Evolutionary conservation across 192 early-diverging fungal genomes (phyloP).

Genomic region (Backusella tuberculispora): DNA sequence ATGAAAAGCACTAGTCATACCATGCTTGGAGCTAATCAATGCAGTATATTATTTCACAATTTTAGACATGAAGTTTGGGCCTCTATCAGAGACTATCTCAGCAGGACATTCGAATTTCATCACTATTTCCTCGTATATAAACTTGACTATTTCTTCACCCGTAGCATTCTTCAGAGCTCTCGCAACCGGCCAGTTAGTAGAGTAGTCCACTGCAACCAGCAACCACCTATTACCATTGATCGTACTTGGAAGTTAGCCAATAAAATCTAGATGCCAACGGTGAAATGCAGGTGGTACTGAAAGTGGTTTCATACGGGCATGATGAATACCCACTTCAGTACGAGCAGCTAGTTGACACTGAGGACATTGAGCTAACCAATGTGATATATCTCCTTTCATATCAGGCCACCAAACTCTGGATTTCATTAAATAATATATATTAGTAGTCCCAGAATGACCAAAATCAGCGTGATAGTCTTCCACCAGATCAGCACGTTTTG

Average conservation of each 20-base stretch:
- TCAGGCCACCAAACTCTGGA: conserved; percentile 20
- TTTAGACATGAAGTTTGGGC: too few relatives aligned
- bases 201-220: conserved; percentile 30
- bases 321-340: background rate
- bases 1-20: too few relatives aligned
- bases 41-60: too few relatives aligned
- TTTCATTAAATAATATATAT: background rate
- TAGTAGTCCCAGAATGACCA: background rate
- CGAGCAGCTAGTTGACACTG: background rate
- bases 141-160: too few relatives aligned
- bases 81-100: too few relatives aligned
- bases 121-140: too few relatives aligned
- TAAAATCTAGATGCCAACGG: conserved; percentile 24
- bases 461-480: conserved; percentile 2
- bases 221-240: conserved; percentile 21
- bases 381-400: conserved; percentile 9
- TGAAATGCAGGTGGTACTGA: too few relatives aligned
- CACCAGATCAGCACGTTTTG: background rate
- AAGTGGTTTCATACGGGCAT: background rate
- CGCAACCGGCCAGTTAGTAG: conserved; percentile 38
- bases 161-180: conserved; percentile 16
- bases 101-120: too few relatives aligned
- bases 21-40: too few relatives aligned
- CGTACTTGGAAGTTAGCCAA: conserved; percentile 10
- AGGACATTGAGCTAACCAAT: conserved; percentile 10